These are phyloP conservation scores for Phytophthora tubulina DNA, from an alignment of 352 stramenopile genomes.

Conservation along the genomic window DNA sequence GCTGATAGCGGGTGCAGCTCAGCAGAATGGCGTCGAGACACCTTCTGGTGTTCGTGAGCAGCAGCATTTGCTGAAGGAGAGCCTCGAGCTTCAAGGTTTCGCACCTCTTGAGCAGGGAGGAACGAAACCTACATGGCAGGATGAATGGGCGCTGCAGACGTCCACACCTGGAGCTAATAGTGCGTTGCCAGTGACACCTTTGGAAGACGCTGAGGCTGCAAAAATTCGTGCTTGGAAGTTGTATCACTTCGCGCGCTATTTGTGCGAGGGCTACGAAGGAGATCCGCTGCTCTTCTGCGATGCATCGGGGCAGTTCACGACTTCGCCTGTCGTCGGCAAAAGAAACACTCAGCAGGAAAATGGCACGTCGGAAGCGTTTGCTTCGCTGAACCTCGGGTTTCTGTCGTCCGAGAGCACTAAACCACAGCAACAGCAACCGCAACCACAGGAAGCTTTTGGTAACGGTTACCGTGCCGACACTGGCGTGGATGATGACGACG, in stretches of 20 bases:
- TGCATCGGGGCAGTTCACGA: constrained; percentile 40
- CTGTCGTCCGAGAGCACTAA: constrained; percentile 32
- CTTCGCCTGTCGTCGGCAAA: constrained; percentile 29
- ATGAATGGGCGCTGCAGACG: constrained; percentile 43
- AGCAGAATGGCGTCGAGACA: constrained; percentile 25
- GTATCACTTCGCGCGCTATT: constrained; percentile 61
- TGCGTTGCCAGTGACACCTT: constrained; percentile 25
- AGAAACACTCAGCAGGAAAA: constrained; percentile 27
- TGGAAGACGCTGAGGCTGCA: constrained; percentile 56
- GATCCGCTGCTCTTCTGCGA: constrained; percentile 63
- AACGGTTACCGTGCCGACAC: constrained; percentile 12
- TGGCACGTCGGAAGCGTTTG: constrained; percentile 20
- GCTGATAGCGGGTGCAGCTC: constrained; percentile 26
- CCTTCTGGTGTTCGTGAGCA: constrained; percentile 44
- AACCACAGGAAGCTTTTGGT: constrained; percentile 14
- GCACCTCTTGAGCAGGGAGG: constrained; percentile 49
- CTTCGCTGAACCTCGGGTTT: constrained; percentile 46
- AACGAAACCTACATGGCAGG: constrained; percentile 18
- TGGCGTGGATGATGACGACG: constrained; percentile 63
- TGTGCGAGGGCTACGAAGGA: constrained; percentile 69
- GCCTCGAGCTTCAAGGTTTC: constrained; percentile 77
- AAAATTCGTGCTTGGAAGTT: constrained; percentile 75
- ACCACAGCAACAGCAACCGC: constrained; percentile 23
- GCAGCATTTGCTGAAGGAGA: constrained; percentile 76
- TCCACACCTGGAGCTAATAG: constrained; percentile 20